These are phyloP conservation scores for Aspergillus felis DNA, from an alignment of 2,329 filamentous ascomycete species.

Conservation along the genomic window DNA sequence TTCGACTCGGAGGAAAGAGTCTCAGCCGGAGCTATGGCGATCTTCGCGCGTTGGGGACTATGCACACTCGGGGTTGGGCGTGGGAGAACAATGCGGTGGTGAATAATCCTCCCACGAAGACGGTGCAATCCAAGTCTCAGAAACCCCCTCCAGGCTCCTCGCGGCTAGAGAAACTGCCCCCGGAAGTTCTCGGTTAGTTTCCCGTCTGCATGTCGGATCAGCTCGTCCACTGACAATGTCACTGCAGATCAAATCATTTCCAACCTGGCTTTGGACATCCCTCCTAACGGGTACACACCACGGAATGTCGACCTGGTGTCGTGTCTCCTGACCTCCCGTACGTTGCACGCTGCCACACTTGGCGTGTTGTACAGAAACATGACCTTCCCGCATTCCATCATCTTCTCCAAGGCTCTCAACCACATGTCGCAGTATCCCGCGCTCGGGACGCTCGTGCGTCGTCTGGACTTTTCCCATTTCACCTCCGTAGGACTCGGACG, in stretches of 20 bases:
- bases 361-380: slow-evolving; percentile 74
- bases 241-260: slow-evolving; percentile 66
- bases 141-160: slow-evolving; percentile 37
- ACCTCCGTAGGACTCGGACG: slow-evolving; percentile 74
- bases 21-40: slow-evolving; percentile 44
- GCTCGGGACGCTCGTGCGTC: slow-evolving; percentile 70
- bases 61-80: slow-evolving; percentile 39
- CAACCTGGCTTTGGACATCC: slow-evolving; percentile 68
- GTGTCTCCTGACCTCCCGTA: slow-evolving; percentile 70
- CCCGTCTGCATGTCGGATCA: slow-evolving; percentile 4
- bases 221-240: background rate
- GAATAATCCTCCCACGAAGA: slow-evolving; percentile 14
- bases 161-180: slow-evolving; percentile 63
- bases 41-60: slow-evolving; percentile 32
- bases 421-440: slow-evolving; percentile 64
- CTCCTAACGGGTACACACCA: slow-evolving; percentile 68
- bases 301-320: slow-evolving; percentile 76
- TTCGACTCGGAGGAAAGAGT: slow-evolving; percentile 40
- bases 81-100: slow-evolving; percentile 34
- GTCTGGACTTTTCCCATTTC: slow-evolving; percentile 81
- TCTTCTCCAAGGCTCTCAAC: slow-evolving; percentile 75
- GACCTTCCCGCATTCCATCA: slow-evolving; percentile 76
- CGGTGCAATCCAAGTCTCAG: slow-evolving; percentile 19
- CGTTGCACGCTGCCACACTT: slow-evolving; percentile 68
- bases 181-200: slow-evolving; percentile 66